phyloP scores from a whole-genome alignment of 2,329 filamentous ascomycete species.

The Talaromyces atroroseus region DNA sequence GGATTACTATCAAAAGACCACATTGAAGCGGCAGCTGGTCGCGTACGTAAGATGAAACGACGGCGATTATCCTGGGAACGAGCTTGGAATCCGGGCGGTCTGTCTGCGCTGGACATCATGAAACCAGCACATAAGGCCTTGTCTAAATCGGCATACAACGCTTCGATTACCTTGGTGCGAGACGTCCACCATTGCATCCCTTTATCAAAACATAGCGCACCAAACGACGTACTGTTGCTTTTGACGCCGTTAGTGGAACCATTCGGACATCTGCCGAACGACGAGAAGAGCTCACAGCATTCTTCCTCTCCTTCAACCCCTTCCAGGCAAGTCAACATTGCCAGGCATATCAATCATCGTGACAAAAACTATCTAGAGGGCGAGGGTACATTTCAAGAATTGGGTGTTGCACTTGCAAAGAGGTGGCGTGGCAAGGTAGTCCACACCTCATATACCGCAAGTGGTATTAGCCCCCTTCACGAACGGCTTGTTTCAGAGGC shows the following conservation, averaged over 20 bases:
- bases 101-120: conserved; percentile 4
- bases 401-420: conserved; percentile 12
- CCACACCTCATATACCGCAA: conserved; percentile 13
- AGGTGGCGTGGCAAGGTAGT: conserved; percentile 12
- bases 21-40: conserved; percentile 5
- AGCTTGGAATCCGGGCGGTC: conserved; percentile 10
- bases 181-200: conserved; percentile 5
- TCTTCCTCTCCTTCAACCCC: not conserved
- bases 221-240: conserved; percentile 8
- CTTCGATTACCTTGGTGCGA: conserved; percentile 9
- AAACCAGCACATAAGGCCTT: conserved; percentile 7
- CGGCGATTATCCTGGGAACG: conserved; percentile 9
- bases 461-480: conserved; percentile 12
- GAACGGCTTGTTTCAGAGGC: conserved; percentile 11
- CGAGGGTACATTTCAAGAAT: conserved; percentile 7
- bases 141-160: conserved; percentile 8
- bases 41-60: conserved; percentile 12
- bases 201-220: conserved; percentile 5
- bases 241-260: conserved; percentile 12
- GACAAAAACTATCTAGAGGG: conserved; percentile 11
- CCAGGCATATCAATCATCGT: conserved; percentile 8
- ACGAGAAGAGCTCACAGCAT: not conserved
- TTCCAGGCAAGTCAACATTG: conserved; percentile 5
- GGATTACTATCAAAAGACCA: conserved; percentile 7
- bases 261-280: not conserved